These are phyloP conservation scores for Starmerella sirachaensis DNA, from an alignment of 805 yeast genomes.

Conservation along the genomic window DNA sequence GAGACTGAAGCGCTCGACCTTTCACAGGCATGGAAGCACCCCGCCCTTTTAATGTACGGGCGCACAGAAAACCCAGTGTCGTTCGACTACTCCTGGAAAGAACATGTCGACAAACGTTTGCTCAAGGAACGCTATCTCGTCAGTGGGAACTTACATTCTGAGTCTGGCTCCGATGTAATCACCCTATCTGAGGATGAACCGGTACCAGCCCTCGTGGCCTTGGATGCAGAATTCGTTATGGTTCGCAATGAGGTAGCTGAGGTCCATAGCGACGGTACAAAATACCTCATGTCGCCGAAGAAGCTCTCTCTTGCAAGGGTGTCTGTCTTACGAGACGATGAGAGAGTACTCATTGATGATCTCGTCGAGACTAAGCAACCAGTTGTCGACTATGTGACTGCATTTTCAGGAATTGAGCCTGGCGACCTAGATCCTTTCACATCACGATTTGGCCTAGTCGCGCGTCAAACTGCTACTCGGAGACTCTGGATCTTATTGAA, in stretches of 20 bases:
- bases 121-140: constrained; percentile 68
- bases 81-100: constrained; percentile 40
- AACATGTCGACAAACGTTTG: constrained; percentile 46
- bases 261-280: constrained; percentile 58
- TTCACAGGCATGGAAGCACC: constrained; percentile 69
- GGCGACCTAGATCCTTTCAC: constrained; percentile 70
- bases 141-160: constrained; percentile 47
- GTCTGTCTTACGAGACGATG: constrained; percentile 51
- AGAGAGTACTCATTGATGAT: constrained; percentile 63
- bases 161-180: constrained; percentile 34
- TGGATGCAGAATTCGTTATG: constrained; percentile 93
- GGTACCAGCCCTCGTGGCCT: constrained; percentile 70
- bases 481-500: constrained; percentile 82
- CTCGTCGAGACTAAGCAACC: constrained; percentile 58
- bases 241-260: constrained; percentile 69
- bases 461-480: constrained; percentile 72
- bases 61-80: constrained; percentile 16
- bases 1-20: constrained; percentile 70
- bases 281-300: constrained; percentile 60
- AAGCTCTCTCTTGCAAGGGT: constrained; percentile 73
- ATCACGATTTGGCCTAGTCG: constrained; percentile 60
- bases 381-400: constrained; percentile 77
- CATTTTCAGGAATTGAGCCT: constrained; percentile 84
- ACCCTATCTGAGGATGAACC: constrained; percentile 53
- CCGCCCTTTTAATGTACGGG: constrained; percentile 28